phyloP scores from a whole-genome alignment of 78 protist species.

The Anaeramoeba flamelloides region DNA sequence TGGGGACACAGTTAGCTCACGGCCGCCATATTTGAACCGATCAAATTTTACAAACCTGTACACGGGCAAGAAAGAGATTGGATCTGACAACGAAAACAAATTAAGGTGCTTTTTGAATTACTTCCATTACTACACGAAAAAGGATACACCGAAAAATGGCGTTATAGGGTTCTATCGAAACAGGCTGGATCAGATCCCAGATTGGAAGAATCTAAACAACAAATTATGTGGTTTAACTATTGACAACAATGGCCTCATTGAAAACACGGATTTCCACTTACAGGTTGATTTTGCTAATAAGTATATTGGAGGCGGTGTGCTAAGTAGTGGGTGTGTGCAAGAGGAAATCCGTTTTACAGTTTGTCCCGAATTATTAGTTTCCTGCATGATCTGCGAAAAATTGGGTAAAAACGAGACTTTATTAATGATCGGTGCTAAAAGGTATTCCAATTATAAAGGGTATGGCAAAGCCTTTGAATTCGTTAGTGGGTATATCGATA shows the following conservation, averaged over 20 bases:
- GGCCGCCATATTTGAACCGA: conserved; percentile 5
- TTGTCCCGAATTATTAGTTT: conserved; percentile 28
- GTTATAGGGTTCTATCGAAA: not conserved
- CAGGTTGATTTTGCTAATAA: conserved; percentile 49
- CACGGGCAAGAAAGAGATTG: too few species aligned
- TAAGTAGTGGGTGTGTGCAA: conserved; percentile 40
- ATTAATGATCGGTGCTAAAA: conserved; percentile 5
- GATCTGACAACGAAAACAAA: too few species aligned
- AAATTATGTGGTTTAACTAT: not conserved
- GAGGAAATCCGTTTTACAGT: conserved; percentile 40
- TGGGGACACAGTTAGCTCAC: not conserved
- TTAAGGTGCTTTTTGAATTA: not conserved
- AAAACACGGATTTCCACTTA: conserved; percentile 1
- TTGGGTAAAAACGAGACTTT: conserved; percentile 14
- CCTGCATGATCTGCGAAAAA: conserved; percentile 13
- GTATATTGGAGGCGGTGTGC: conserved; percentile 44
- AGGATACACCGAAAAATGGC: not conserved
- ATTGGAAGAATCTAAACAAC: not conserved
- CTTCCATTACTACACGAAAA: not conserved
- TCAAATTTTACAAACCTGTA: too few species aligned
- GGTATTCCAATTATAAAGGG: conserved; percentile 23
- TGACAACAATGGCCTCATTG: conserved; percentile 4
- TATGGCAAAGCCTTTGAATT: conserved; percentile 17
- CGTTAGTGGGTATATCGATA: too few species aligned
- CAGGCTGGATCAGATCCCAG: not conserved